Percentiles rank a stretch among this genome's conserved stretches.
These are phyloP conservation scores for Paralagenidium karlingii DNA, from an alignment of 352 stramenopile species.

Conservation along the genomic window DNA sequence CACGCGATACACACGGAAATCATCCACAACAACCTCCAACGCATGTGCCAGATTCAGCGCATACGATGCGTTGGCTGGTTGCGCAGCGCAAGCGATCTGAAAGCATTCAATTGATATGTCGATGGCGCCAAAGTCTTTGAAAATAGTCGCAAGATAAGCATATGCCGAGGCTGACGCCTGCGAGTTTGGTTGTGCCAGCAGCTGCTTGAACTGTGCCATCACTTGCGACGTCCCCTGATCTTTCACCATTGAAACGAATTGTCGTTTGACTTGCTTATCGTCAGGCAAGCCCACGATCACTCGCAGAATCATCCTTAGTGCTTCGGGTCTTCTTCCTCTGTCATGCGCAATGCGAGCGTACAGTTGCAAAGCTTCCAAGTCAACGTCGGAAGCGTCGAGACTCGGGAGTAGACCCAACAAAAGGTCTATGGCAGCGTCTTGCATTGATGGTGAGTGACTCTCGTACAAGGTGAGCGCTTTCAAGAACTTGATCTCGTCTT, in stretches of 20 bases:
- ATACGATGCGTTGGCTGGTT: constrained; percentile 34
- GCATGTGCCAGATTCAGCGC: constrained; percentile 53
- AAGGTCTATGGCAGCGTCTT: constrained; percentile 42
- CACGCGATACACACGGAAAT: constrained; percentile 26
- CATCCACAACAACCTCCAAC: constrained; percentile 26
- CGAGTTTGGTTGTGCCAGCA: constrained; percentile 18
- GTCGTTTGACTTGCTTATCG: constrained; percentile 30
- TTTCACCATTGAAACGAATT: constrained; percentile 31
- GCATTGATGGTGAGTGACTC: constrained; percentile 15
- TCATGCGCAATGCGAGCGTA: constrained; percentile 52
- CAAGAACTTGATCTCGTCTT: constrained; percentile 33
- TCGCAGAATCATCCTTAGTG: constrained; percentile 49
- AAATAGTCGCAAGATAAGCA: constrained; percentile 57
- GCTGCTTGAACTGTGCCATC: constrained; percentile 25
- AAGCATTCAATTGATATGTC: constrained; percentile 43
- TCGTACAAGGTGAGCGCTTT: constrained; percentile 39
- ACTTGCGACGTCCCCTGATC: constrained; percentile 13
- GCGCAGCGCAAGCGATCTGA: constrained; percentile 21
- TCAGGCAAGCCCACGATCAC: constrained; percentile 39
- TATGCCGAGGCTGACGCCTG: constrained; percentile 44
- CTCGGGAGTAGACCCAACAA: constrained; percentile 40
- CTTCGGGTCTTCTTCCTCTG: constrained; percentile 40
- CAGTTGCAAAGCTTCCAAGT: constrained; percentile 49
- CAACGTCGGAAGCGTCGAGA: constrained; percentile 28
- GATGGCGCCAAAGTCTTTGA: constrained; percentile 55